Conservation (phyloP, 768 basidiomycete genomes). For the Tulasnella sp. region DNA sequence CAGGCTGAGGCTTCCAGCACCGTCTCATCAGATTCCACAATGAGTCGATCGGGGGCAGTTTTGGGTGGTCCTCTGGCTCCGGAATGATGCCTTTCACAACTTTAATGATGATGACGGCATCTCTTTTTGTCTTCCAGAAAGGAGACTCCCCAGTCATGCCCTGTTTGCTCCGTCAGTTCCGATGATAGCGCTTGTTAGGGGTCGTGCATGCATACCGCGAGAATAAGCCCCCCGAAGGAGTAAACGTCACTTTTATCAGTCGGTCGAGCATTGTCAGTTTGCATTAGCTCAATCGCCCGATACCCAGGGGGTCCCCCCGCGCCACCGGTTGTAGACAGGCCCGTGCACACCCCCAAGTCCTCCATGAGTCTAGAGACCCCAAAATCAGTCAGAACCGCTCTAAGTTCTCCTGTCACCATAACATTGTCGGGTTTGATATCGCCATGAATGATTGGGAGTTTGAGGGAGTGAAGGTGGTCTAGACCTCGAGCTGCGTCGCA, state of each 20-base stretch:
- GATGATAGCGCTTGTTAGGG: background rate
- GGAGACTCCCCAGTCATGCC: background rate
- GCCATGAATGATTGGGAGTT: slow-evolving; percentile 31
- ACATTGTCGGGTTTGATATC: slow-evolving; percentile 27
- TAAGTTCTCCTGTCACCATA: background rate
- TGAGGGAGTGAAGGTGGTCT: slow-evolving; percentile 28
- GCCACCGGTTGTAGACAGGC: background rate
- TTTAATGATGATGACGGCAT: background rate
- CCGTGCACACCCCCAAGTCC: background rate
- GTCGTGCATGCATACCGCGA: background rate
- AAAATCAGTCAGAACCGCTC: slow-evolving; percentile 6
- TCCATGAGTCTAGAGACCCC: slow-evolving; percentile 9
- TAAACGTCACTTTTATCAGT: too few relatives aligned
- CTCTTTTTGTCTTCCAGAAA: background rate
- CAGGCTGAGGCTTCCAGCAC: too few relatives aligned
- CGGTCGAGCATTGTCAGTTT: background rate
- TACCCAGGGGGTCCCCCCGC: background rate
- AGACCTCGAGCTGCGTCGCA: slow-evolving; percentile 27
- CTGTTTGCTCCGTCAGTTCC: background rate
- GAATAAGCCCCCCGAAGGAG: background rate
- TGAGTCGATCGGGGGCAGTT: background rate
- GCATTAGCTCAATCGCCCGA: background rate
- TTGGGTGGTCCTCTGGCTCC: background rate
- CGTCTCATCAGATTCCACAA: slow-evolving; percentile 15
- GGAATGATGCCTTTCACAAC: background rate